Percentiles rank a stretch among this genome's conserved stretches.
Conservation (phyloP, 257 asterid species). For the Scutellaria minor region DNA sequence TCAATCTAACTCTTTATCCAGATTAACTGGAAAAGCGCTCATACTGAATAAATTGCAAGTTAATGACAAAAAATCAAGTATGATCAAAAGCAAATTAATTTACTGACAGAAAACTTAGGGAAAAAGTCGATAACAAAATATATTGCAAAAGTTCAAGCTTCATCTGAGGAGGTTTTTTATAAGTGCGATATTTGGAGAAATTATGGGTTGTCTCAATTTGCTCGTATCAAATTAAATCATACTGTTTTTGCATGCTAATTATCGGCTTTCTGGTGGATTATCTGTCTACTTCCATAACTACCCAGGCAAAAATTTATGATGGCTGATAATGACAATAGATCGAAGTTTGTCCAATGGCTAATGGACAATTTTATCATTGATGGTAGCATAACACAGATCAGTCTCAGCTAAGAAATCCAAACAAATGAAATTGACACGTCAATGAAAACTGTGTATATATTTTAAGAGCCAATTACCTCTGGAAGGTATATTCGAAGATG, state of each 20-base stretch:
- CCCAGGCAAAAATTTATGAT: constrained; percentile 8
- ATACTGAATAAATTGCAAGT: constrained; percentile 22
- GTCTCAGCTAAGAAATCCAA: constrained; percentile 12
- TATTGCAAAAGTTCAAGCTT: constrained; percentile 21
- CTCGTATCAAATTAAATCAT: constrained; percentile 14
- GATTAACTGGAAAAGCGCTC: constrained; percentile 24
- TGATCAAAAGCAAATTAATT: neutral
- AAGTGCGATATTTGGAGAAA: constrained; percentile 4
- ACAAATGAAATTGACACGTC: constrained; percentile 4
- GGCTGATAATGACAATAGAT: constrained; percentile 14
- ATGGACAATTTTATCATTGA: neutral
- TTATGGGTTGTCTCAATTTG: constrained; percentile 6
- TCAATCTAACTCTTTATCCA: constrained; percentile 15
- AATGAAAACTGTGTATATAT: neutral
- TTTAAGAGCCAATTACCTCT: constrained; percentile 63
- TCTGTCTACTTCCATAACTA: neutral
- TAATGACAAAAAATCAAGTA: constrained; percentile 18
- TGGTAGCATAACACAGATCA: constrained; percentile 15
- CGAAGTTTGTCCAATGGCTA: constrained; percentile 18
- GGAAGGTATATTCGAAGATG: constrained; percentile 97
- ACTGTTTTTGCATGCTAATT: neutral
- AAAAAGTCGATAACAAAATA: neutral
- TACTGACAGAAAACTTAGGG: neutral
- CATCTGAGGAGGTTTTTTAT: constrained; percentile 20
- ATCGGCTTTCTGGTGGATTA: constrained; percentile 18